Base-by-base conservation (phyloP, 2,329 filamentous ascomycete species). In the Zasmidium angulare region DNA sequence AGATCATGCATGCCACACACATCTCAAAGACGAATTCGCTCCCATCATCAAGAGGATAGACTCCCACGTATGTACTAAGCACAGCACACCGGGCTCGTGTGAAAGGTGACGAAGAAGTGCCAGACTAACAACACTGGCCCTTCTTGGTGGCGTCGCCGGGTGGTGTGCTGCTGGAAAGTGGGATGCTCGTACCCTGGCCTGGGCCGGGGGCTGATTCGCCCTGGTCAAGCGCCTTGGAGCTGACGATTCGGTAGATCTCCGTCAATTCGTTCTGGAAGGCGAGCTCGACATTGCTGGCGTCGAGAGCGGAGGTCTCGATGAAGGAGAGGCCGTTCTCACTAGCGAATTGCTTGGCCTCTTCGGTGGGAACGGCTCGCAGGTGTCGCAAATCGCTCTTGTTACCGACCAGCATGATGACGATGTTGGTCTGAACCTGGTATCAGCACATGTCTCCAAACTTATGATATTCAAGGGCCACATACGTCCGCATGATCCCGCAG, bases 351-450 rank as follows among this genome's bases (percentile, higher is more conserved):
- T 98, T 99, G 70, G 93, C 95, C 79, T 98, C 93, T 75, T 99
- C 95, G 62, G 95, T 99, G 53, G 95, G 92, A 68, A 99, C 95
- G 67, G 95, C 95, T 76, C 95, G 87, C 74, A 99, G 84, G 81
- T 99, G 95, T 79, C 93, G 90, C 89, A 98, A 89, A 96, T 99
- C 95, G 79, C 93, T 98, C 89, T 99, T 99, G 87, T 99, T 99
- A 78, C 95, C 95, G 58, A 98, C 95, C 72, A 99, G 83, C 95
- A 99, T 99, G 77, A 99, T 99, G 72, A 99, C 70, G 72, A 99
- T 98, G 82, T 99, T 99, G 36, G 36, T 43, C 36, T 43, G 3
- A 17, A 72, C 91, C 92, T 47, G 6, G 26, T 24, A 29, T 60
- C 47, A 57, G 55, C 48, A 24, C 50, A 2, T 22, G 17, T 53